These are phyloP conservation scores for Xanthoparmelia taractica DNA, from an alignment of 495 filamentous ascomycete species.

Conservation along the genomic window DNA sequence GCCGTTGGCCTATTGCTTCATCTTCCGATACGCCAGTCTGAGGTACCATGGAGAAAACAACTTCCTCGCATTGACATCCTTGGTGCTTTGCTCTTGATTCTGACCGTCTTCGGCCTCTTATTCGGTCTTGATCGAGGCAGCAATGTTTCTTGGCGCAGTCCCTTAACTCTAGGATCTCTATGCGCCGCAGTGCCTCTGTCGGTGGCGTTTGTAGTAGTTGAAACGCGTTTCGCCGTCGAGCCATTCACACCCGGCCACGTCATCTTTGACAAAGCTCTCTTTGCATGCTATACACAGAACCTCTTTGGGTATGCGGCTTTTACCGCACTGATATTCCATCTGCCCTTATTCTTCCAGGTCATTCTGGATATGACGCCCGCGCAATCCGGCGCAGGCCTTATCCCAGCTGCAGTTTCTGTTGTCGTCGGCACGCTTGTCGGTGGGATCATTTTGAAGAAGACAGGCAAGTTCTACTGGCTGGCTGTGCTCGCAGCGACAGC, in stretches of 20 bases:
- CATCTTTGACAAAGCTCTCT: constrained; percentile 20
- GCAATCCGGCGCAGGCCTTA: constrained; percentile 14
- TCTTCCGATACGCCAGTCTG: constrained; percentile 19
- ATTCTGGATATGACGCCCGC: constrained; percentile 11
- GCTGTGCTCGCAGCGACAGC: not conserved
- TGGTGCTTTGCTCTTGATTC: constrained; percentile 14
- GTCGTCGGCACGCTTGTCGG: constrained; percentile 16
- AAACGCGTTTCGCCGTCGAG: constrained; percentile 16
- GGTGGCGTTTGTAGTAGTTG: constrained; percentile 7
- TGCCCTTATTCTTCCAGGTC: constrained; percentile 18
- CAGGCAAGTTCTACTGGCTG: constrained; percentile 19
- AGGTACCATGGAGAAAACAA: constrained; percentile 16
- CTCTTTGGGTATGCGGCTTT: constrained; percentile 16
- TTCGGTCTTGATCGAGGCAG: constrained; percentile 20
- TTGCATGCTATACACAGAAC: constrained; percentile 17
- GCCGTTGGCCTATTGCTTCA: constrained; percentile 10
- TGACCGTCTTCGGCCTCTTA: constrained; percentile 5
- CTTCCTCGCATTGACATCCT: constrained; percentile 20
- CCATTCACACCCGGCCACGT: constrained; percentile 21
- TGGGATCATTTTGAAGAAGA: constrained; percentile 15
- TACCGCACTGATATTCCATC: constrained; percentile 14
- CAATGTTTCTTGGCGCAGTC: constrained; percentile 18
- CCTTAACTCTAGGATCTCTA: constrained; percentile 10
- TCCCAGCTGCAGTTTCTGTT: constrained; percentile 7
- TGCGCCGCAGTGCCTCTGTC: constrained; percentile 9